Percentiles rank a stretch among this genome's conserved stretches.
Evolutionary conservation across 768 basidiomycete species (phyloP).

Genomic region (Hemileccinum impolitum): DNA sequence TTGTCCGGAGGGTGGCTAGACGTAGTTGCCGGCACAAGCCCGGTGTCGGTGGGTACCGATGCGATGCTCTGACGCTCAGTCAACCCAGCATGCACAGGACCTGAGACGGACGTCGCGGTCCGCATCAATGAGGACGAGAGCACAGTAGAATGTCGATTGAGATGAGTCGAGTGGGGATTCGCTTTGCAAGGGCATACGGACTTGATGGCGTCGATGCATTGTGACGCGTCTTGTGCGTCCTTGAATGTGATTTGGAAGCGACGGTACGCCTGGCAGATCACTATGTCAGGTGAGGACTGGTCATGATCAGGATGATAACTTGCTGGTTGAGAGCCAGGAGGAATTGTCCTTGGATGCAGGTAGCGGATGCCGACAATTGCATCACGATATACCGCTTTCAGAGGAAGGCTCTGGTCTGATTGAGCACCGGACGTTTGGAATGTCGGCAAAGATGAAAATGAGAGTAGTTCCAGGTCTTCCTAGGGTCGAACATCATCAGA

Average conservation of each 20-base stretch:
- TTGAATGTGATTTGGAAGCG: conserved; percentile 75
- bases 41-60: neutral
- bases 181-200: conserved; percentile 74
- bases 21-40: conserved; percentile 3
- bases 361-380: conserved; percentile 74
- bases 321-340: conserved; percentile 31
- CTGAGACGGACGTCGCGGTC: conserved; percentile 10
- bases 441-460: conserved; percentile 52
- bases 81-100: neutral
- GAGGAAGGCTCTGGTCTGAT: conserved; percentile 56
- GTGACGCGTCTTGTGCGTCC: conserved; percentile 43
- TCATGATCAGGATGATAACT: conserved; percentile 7
- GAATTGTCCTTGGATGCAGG: conserved; percentile 44
- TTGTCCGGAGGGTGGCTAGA: neutral
- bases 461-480: conserved; percentile 77
- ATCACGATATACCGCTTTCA: conserved; percentile 79
- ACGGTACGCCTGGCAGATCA: conserved; percentile 52
- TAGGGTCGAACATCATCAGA: conserved; percentile 27
- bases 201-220: conserved; percentile 61
- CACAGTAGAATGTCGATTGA: conserved; percentile 17
- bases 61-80: conserved; percentile 5
- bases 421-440: conserved; percentile 27
- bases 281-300: conserved; percentile 3
- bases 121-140: conserved; percentile 14
- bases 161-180: conserved; percentile 36